Evolutionary conservation across 108 stramenopile genomes (phyloP).

Genomic region (Skeletonema tropicum): DNA sequence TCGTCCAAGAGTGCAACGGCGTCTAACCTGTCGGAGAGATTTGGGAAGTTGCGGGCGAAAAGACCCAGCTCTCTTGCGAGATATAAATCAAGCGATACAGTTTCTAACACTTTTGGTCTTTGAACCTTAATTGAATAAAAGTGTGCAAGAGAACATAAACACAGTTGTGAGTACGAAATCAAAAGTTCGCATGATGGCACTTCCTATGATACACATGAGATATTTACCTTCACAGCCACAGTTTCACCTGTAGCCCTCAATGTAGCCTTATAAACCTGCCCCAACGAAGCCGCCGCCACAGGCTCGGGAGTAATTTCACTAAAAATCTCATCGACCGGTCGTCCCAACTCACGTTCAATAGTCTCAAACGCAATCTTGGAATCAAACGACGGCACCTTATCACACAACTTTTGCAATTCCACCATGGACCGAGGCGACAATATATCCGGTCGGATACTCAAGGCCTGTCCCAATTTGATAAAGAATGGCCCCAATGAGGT

Average conservation of each 20-base stretch:
- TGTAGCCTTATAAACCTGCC: slow-evolving; percentile 91
- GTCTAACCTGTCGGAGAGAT: slow-evolving; percentile 76
- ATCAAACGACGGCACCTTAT: slow-evolving; percentile 93
- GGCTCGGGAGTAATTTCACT: slow-evolving; percentile 92
- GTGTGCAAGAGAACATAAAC: neutral
- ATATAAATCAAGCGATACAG: slow-evolving; percentile 90
- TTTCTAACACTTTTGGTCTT: slow-evolving; percentile 92
- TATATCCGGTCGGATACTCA: slow-evolving; percentile 93
- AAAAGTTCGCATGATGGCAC: too few relatives aligned
- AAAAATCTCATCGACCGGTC: slow-evolving; percentile 81
- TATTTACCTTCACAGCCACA: slow-evolving; percentile 91
- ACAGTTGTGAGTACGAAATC: neutral
- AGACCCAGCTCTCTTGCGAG: slow-evolving; percentile 86
- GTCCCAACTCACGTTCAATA: slow-evolving; percentile 88
- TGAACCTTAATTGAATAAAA: slow-evolving; percentile 19
- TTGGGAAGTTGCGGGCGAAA: slow-evolving; percentile 75
- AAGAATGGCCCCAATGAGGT: slow-evolving; percentile 92
- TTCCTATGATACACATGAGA: too few relatives aligned
- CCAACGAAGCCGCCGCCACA: slow-evolving; percentile 91
- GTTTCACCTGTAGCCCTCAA: slow-evolving; percentile 75
- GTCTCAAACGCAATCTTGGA: slow-evolving; percentile 86
- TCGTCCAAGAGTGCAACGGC: slow-evolving; percentile 93
- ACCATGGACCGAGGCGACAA: slow-evolving; percentile 91
- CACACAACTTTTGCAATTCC: slow-evolving; percentile 94
- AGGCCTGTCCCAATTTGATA: slow-evolving; percentile 87